Conservation (phyloP, 2,329 filamentous ascomycete genomes). For the Phyllosticta capitalensis region DNA sequence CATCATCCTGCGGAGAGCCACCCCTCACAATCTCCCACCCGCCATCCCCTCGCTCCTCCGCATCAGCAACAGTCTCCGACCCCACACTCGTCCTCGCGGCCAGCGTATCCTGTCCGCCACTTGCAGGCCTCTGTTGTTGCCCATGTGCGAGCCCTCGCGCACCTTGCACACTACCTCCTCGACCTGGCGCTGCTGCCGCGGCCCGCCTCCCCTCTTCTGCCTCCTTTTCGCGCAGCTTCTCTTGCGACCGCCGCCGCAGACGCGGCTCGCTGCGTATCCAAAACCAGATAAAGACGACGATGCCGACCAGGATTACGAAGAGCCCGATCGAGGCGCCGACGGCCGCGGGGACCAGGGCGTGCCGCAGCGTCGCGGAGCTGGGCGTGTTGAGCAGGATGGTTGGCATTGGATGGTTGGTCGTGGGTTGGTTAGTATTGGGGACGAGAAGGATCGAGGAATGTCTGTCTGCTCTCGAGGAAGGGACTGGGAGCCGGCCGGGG, state of each 20-base stretch:
- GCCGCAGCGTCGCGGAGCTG: not conserved
- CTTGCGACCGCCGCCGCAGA: not conserved
- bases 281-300: not conserved
- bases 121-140: no score
- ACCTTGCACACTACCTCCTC: no score
- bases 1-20: not conserved
- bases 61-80: not conserved
- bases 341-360: not conserved
- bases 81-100: not conserved
- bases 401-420: not conserved
- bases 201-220: no score
- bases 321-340: not conserved
- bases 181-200: no score
- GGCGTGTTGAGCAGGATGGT: not conserved
- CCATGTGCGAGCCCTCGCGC: no score
- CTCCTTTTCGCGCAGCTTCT: no score
- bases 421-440: not conserved
- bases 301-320: not conserved
- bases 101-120: no score
- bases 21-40: not conserved
- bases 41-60: not conserved
- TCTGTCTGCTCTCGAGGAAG: no score
- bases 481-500: no score
- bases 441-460: no score
- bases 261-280: not conserved